These are phyloP conservation scores for Lyophyllum atratum DNA, from an alignment of 768 basidiomycete genomes.

Conservation along the genomic window DNA sequence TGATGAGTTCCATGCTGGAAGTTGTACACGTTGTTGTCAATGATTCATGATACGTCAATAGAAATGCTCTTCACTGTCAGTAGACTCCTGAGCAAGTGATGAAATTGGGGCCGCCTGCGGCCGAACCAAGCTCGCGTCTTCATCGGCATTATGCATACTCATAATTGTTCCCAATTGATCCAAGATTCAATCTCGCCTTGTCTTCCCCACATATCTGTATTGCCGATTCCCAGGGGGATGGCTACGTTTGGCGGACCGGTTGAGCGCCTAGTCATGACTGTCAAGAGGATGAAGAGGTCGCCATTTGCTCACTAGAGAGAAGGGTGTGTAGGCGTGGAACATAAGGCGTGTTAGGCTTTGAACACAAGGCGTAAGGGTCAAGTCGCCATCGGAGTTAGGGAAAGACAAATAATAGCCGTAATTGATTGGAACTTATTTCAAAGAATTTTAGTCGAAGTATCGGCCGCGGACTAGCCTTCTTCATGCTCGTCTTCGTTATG, in stretches of 20 bases:
- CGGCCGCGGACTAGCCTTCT: neutral
- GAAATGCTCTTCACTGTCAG: neutral
- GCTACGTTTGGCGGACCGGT: neutral
- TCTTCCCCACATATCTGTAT: neutral
- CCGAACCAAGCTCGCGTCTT: neutral
- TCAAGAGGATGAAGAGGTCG: neutral
- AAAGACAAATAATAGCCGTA: neutral
- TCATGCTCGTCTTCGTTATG: neutral
- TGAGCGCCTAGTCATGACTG: neutral
- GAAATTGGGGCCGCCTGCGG: neutral
- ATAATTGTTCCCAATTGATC: neutral
- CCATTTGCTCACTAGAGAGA: neutral
- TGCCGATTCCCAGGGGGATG: constrained; percentile 2
- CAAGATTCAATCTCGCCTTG: constrained; percentile 6
- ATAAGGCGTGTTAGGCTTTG: neutral
- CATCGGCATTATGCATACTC: neutral
- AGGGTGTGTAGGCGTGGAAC: neutral
- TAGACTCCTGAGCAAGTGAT: neutral
- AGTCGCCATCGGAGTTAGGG: constrained; percentile 5
- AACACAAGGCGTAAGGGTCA: neutral
- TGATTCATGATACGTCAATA: neutral
- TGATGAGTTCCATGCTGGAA: neutral
- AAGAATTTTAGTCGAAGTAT: neutral
- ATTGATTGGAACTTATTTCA: neutral
- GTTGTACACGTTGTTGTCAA: neutral